phyloP scores from a whole-genome alignment of 768 basidiomycete species.

The Boletus insuetus region DNA sequence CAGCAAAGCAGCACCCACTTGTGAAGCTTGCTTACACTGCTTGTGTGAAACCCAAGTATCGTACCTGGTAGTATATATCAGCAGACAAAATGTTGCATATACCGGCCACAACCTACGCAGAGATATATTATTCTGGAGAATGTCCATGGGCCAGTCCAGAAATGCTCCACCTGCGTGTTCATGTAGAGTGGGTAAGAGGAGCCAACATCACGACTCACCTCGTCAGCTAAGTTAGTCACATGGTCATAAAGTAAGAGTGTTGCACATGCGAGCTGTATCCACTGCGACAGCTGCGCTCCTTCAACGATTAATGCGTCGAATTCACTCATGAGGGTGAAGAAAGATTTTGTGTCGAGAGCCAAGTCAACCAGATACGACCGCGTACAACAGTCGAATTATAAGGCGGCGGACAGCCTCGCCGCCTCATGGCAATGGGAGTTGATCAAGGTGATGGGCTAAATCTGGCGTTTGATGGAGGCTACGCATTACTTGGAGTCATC shows the following conservation, averaged over 20 bases:
- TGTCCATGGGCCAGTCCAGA: slow-evolving; percentile 14
- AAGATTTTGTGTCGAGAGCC: not conserved
- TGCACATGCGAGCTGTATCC: not conserved
- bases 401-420: not conserved
- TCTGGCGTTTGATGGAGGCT: not conserved
- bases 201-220: not conserved
- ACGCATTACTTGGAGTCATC: not conserved
- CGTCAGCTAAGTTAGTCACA: not conserved
- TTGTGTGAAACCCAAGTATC: slow-evolving; percentile 6
- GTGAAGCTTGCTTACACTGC: slow-evolving; percentile 2
- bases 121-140: slow-evolving; percentile 10
- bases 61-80: slow-evolving; percentile 6
- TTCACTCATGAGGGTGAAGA: not conserved
- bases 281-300: not conserved
- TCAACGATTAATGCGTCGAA: not conserved
- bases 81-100: not conserved
- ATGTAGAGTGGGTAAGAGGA: not conserved
- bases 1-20: not conserved
- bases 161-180: slow-evolving; percentile 6
- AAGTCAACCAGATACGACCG: not conserved
- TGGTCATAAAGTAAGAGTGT: slow-evolving; percentile 16
- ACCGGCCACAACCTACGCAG: not conserved
- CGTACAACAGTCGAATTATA: not conserved
- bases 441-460: not conserved
- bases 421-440: not conserved